Base-by-base conservation (phyloP, 2,329 filamentous ascomycete species). In the Pestalotiopsis sp. region DNA sequence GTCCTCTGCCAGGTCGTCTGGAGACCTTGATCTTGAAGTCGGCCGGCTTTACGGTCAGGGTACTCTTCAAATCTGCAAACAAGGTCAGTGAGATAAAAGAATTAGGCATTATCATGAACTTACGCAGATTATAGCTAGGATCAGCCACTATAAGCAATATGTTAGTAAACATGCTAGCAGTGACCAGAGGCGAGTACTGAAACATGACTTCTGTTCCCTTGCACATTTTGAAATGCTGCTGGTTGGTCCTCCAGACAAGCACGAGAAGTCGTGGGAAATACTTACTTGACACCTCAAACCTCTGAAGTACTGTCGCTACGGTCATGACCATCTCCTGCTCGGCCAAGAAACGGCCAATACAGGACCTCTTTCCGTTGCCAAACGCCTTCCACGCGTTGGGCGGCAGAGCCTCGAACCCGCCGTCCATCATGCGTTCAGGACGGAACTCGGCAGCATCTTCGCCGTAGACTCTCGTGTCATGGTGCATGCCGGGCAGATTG, bases 321-420 rank as follows among this genome's bases (percentile, higher is more conserved):
- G 86, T 85, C 1, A 93, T 80, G 5, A 91, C 76, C 2, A 87
- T 84, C 78, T 95, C 92, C 75, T 94, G 92, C 90, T 90, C 92
- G 1, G 92, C 91, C 76, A 94, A 94, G 0, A 88, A 85, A 1
- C 91, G 83, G 4, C 92, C 92, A 70, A 94, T 94, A 72, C 92
- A 95, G 1, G 83, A 90, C 66, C 92, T 83, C 71, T 86, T 83
- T 1, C 92, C 92, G 69, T 92, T 92, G 2, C 92, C 92, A 72
- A 94, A 95, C 3, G 92, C 91, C 79, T 92, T 92, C 90, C 88
- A 92, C 39, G 85, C 85, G 67, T 88, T 88, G 13, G 84, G 84
- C 31, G 89, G 90, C 6, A 92, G 83, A 27, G 87, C 87, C 69
- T 89, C 86, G 74, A 94, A 94, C 25, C 87, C 84, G 13, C 90